These are phyloP conservation scores for Blastomyces emzantsi DNA, from an alignment of 2,329 filamentous ascomycete genomes.

Conservation along the genomic window DNA sequence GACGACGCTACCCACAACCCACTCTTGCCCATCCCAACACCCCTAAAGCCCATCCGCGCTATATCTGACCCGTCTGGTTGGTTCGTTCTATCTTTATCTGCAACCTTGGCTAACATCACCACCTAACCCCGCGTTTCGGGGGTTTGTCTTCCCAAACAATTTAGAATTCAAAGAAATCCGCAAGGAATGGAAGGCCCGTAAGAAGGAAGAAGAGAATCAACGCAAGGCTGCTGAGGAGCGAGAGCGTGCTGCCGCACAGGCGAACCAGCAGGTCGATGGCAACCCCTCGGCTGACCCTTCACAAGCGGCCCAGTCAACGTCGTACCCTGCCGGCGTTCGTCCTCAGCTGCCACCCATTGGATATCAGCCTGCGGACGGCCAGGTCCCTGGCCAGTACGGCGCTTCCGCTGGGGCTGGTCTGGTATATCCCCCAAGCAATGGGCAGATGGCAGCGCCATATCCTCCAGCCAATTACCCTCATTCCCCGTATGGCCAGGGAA, in stretches of 20 bases:
- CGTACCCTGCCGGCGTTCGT: slow-evolving; percentile 44
- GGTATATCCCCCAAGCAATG: slow-evolving; percentile 41
- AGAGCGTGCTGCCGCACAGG: slow-evolving; percentile 55
- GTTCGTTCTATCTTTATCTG: slow-evolving; percentile 14
- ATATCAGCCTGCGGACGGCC: slow-evolving; percentile 52
- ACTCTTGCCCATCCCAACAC: slow-evolving; percentile 5
- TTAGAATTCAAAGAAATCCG: slow-evolving; percentile 98
- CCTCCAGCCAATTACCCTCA: slow-evolving; percentile 42
- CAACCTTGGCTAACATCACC: slow-evolving; percentile 9
- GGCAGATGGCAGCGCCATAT: slow-evolving; percentile 33
- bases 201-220: slow-evolving; percentile 93
- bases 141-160: neutral
- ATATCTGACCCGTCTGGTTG: slow-evolving; percentile 13
- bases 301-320: slow-evolving; percentile 28
- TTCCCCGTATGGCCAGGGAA: slow-evolving; percentile 42
- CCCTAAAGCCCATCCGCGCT: neutral
- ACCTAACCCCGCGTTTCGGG: slow-evolving; percentile 5
- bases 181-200: slow-evolving; percentile 98
- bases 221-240: slow-evolving; percentile 87
- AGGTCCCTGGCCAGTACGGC: slow-evolving; percentile 54
- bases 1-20: slow-evolving; percentile 8
- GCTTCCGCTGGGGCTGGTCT: slow-evolving; percentile 43
- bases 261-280: slow-evolving; percentile 42
- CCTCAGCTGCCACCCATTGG: slow-evolving; percentile 67
- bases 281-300: slow-evolving; percentile 41